Evolutionary conservation across 1,284 basidiomycete species (phyloP).

Genomic region (Cutaneotrichosporon cutaneum): DNA sequence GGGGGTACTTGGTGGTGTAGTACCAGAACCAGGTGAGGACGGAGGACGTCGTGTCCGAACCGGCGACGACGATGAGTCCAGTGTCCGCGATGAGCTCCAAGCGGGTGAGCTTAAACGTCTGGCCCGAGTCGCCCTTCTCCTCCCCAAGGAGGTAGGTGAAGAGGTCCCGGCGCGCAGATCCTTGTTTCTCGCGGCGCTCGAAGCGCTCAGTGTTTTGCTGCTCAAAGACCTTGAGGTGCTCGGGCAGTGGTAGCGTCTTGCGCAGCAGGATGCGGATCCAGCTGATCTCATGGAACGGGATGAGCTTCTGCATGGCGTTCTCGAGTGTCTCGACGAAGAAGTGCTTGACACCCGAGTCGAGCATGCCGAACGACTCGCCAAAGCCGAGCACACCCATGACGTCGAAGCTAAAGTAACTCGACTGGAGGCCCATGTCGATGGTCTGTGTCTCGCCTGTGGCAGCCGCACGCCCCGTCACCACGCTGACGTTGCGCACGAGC

Average conservation of each 20-base stretch:
- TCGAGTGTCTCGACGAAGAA: conserved; percentile 17
- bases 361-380: conserved; percentile 85
- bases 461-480: neutral
- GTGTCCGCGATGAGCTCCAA: conserved; percentile 16
- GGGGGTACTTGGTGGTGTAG: conserved; percentile 9
- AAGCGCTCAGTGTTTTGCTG: conserved; percentile 17
- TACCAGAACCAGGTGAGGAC: conserved; percentile 21
- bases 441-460: neutral
- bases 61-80: conserved; percentile 15
- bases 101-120: neutral
- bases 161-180: conserved; percentile 10
- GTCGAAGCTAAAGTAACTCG: conserved; percentile 81
- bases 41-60: conserved; percentile 16
- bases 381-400: conserved; percentile 81
- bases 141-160: conserved; percentile 20
- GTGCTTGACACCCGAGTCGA: conserved; percentile 60
- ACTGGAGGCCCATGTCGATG: conserved; percentile 29
- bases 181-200: conserved; percentile 10
- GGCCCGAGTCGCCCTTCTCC: conserved; percentile 9
- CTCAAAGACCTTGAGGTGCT: conserved; percentile 11
- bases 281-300: conserved; percentile 11
- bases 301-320: conserved; percentile 9
- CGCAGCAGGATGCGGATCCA: conserved; percentile 14
- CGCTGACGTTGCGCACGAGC: conserved; percentile 10
- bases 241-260: conserved; percentile 8